Evolutionary conservation across 192 early-diverging fungal species (phyloP), one percentile per base, ranked within the genome.

Genomic region (Backusella mclennaniae): DNA sequence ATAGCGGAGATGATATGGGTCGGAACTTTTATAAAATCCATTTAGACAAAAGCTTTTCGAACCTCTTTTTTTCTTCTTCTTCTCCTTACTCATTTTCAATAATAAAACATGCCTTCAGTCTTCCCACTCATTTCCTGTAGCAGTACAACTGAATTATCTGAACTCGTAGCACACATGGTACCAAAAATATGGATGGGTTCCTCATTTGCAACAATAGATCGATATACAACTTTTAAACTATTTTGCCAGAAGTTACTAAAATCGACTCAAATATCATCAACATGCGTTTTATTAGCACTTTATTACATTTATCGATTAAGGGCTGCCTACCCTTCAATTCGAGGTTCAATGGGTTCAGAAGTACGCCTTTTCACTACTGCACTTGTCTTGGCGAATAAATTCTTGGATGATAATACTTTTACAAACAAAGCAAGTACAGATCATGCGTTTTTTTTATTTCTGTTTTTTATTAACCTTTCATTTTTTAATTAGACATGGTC

Each of bases 331-430:
- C 87, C 92, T 2, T 77, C 83, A 8, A 85, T 91, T 36, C 82
- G 83, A 79, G 92, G 90, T 67, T 84, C 85, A 21, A 80, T 82
- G n/a, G 95, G 95, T 42, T 92, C 91, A 66, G 95, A 97, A 77
- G 93, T 92, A 75, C 84, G 95, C 19, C 80, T 96, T 46, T 93
- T 97, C 77, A 92, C 94, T 15, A 93, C 92, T 29, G 91, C 94
- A 36, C 85, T 97, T 42, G 92, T 95, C 84, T 85, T 95, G 2
- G 90, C 93, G 46, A 95, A 93, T 84, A 97, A 97, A 79, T 91
- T 89, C 75, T 84, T 95, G 31, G 90, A 95, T 77, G 96, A 97
- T 80, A 96, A 96, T 81, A 96, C 94, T 59, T 97, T 93, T 76
- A 92, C 96, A 6, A 95, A 94, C 79, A 89, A 92, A 76, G 77